phyloP scores from a whole-genome alignment of 2,329 filamentous ascomycete species.

The Rhytidhysteron rufulum region DNA sequence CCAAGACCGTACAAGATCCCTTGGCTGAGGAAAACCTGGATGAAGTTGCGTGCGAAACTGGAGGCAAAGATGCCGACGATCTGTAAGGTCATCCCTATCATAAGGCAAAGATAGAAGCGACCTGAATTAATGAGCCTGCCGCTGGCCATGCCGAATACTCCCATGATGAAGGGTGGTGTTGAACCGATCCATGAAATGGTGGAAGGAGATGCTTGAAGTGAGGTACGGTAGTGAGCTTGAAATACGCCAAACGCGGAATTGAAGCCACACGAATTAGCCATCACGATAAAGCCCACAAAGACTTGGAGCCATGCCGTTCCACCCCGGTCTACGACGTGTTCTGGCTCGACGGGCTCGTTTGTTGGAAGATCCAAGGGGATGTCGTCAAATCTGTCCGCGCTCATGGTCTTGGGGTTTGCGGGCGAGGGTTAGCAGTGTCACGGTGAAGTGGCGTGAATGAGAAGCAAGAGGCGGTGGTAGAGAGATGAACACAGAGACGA shows the following conservation, averaged over 20 bases:
- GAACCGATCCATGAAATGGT: slow-evolving; percentile 46
- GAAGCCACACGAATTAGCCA: slow-evolving; percentile 4
- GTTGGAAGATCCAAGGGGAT: not conserved
- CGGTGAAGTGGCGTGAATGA: too few relatives aligned
- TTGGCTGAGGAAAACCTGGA: not conserved
- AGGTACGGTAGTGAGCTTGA: slow-evolving; percentile 41
- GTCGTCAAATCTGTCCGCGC: not conserved
- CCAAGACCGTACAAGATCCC: not conserved
- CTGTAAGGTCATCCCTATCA: not conserved
- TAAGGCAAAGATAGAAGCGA: slow-evolving; percentile 21
- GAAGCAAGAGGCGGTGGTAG: too few relatives aligned
- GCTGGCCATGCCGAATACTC: slow-evolving; percentile 39
- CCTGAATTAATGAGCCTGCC: slow-evolving; percentile 40
- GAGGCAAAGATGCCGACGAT: slow-evolving; percentile 1
- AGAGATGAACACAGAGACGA: too few relatives aligned
- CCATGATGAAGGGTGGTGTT: slow-evolving; percentile 42
- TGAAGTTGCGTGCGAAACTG: not conserved
- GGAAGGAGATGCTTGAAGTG: slow-evolving; percentile 21
- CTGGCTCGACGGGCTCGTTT: too few relatives aligned
- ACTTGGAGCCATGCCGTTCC: slow-evolving; percentile 6
- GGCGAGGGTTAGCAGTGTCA: not conserved
- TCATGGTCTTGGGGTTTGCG: not conserved
- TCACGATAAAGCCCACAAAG: slow-evolving; percentile 2
- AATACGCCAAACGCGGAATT: slow-evolving; percentile 39
- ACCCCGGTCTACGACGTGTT: not conserved